Base-by-base conservation (phyloP, 1,139 yeast species). In the Meyerozyma elateridarum region DNA sequence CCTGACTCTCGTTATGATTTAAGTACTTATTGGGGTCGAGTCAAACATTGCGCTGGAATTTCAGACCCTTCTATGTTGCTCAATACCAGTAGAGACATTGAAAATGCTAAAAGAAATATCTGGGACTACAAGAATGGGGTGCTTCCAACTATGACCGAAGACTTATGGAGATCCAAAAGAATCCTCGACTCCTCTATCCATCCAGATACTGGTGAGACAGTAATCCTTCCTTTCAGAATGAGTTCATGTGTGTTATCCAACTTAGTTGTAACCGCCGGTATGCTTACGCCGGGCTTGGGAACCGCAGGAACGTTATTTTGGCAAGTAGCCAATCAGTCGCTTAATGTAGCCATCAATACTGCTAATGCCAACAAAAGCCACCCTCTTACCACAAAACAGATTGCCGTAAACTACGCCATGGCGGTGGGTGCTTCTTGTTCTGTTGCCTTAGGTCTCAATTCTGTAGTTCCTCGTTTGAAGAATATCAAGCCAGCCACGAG, bases 321-420 rank as follows among this genome's bases (percentile, higher is more conserved):
- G 98, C 98, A 91, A 61, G 78, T 91, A 54, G 95, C 96, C 18
- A 91, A 91, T 61, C 99, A 91, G 62, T 84, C 95, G 21, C 71
- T 91, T 44, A 91, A 91, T 50, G 98, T 91, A 34, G 98, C 98
- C 5, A 88, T 91, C 44, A 91, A 91, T 60, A 87, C 93, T 27
- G 93, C 97, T 26, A 91, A 91, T 52, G 93, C 96, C 30, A 91
- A 91, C 67, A 91, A 91, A 54, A 83, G 95, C 1, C 95, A 88
- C 48, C 96, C 96, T 1, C 65, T 91, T 57, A 69, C 91, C 8
- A 81, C 89, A 1, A 51, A 66, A 34, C 96, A 91, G 58, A 69
- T 91, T 32, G 65, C 78, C 24, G 76, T 81, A 28, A 85, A 85
- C 56, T 91, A 91, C 53, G 67, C 82, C 12, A 62, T 88, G 56